phyloP scores from a whole-genome alignment of 1,284 basidiomycete genomes.

The Leccinum pseudoinsigne region DNA sequence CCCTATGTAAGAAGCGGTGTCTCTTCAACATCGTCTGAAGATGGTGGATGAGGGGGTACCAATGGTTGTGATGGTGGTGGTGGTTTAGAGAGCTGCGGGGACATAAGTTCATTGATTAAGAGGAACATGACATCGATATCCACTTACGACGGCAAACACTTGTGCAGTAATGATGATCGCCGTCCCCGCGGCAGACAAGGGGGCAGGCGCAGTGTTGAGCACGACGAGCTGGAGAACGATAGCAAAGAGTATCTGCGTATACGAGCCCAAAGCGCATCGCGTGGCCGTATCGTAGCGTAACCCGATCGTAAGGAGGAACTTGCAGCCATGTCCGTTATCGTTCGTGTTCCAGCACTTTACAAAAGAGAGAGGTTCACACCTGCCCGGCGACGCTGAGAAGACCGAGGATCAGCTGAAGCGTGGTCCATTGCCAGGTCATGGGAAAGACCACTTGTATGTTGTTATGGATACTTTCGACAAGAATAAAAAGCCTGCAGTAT shows the following conservation, averaged over 20 bases:
- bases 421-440: slow-evolving; percentile 38
- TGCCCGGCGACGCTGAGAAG: slow-evolving; percentile 51
- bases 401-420: slow-evolving; percentile 37
- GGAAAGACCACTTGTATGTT: slow-evolving; percentile 36
- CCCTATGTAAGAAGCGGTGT: neutral
- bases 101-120: neutral
- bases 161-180: slow-evolving; percentile 17
- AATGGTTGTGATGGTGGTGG: neutral
- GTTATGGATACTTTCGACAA: neutral
- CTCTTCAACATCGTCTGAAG: slow-evolving; percentile 5
- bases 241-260: slow-evolving; percentile 21
- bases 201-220: slow-evolving; percentile 18
- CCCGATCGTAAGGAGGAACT: slow-evolving; percentile 13
- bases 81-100: slow-evolving; percentile 10
- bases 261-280: slow-evolving; percentile 18
- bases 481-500: neutral
- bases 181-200: slow-evolving; percentile 14
- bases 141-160: slow-evolving; percentile 16
- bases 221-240: slow-evolving; percentile 13
- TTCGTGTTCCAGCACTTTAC: neutral
- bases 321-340: neutral
- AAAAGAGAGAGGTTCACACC: slow-evolving; percentile 17
- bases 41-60: neutral
- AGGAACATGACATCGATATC: neutral
- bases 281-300: slow-evolving; percentile 30